Evolutionary conservation across 805 yeast genomes (phyloP), one percentile per base, ranked within the genome.

Genomic region (Sugiyamaella qingdaonensis): DNA sequence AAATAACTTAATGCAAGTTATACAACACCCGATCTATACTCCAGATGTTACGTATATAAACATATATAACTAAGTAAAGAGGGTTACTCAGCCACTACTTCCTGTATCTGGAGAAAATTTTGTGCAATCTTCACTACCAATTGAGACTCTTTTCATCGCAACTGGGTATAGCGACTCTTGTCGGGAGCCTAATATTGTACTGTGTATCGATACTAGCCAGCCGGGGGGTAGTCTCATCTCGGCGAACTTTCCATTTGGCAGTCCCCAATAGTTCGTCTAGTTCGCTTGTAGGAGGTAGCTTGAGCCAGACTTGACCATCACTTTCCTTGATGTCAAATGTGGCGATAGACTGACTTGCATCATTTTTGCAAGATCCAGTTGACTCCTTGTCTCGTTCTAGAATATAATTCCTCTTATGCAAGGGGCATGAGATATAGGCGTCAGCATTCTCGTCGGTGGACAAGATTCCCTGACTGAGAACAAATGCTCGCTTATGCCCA

Each of bases 401-500:
- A 9, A 64, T 53, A 53, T 63, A 71, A 54, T 71, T 69, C 27
- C 68, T 64, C 59, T 68, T 67, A 54, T 71, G 74, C 46, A 71
- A 58, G 1, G 75, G 75, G 58, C 74, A 70, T 4, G 73, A 66
- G 13, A 71, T 61, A 49, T 67, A 69, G 2, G 69, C 61, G 19
- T 63, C 58, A 13, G 66, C 62, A 34, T 63, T 59, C 32, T 64
- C 69, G 53, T 69, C 72, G 24, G 64, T 61, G 3, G 68, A 64
- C 11, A 70, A 44, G 18, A 69, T 66, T 43, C 74, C 74, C 54
- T 70, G 72, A 21, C 66, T 62, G 33, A 71, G 56, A 1, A 70
- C 71, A 61, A 71, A 71, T 0, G 75, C 69, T n/a, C 73, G 59
- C 33, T 68, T 66, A 52, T 71, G 73, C n/a, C 72, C 71, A 58